Percentiles rank a stretch among this genome's conserved stretches.
Conservation (phyloP, 768 basidiomycete genomes). For the Fomitopsis serialis region DNA sequence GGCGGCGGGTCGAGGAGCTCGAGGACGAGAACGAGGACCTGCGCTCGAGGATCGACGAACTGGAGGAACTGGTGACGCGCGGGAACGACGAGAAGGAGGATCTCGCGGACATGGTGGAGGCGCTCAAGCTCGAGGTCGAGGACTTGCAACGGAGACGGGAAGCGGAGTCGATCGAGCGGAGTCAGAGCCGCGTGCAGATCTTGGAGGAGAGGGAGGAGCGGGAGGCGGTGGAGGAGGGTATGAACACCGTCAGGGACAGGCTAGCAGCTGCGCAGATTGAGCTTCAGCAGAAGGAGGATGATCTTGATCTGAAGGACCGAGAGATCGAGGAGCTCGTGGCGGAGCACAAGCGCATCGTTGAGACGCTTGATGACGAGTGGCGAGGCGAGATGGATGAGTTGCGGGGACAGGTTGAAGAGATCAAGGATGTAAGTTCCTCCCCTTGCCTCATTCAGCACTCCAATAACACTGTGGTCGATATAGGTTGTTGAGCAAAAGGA, state of each 20-base stretch:
- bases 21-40: conserved; percentile 63
- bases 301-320: conserved; percentile 69
- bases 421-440: conserved; percentile 52
- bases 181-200: conserved; percentile 65
- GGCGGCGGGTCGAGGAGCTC: conserved; percentile 49
- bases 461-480: background rate
- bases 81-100: conserved; percentile 72
- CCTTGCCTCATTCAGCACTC: background rate
- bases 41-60: conserved; percentile 49
- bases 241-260: conserved; percentile 70
- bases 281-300: conserved; percentile 82
- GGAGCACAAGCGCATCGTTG: conserved; percentile 70
- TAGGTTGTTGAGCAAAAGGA: conserved; percentile 78
- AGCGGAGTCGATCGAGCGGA: conserved; percentile 62
- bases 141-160: conserved; percentile 56
- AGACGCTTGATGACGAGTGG: conserved; percentile 80
- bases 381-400: conserved; percentile 82
- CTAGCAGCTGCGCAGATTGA: conserved; percentile 79
- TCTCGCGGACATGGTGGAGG: conserved; percentile 58
- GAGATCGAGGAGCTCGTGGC: conserved; percentile 76
- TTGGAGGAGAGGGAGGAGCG: conserved; percentile 69
- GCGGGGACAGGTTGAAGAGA: conserved; percentile 72
- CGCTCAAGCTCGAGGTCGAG: conserved; percentile 61
- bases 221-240: conserved; percentile 73
- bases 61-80: conserved; percentile 46